phyloP scores from a whole-genome alignment of 371 early-diverging fungal species.

The Vittaforma corneae region DNA sequence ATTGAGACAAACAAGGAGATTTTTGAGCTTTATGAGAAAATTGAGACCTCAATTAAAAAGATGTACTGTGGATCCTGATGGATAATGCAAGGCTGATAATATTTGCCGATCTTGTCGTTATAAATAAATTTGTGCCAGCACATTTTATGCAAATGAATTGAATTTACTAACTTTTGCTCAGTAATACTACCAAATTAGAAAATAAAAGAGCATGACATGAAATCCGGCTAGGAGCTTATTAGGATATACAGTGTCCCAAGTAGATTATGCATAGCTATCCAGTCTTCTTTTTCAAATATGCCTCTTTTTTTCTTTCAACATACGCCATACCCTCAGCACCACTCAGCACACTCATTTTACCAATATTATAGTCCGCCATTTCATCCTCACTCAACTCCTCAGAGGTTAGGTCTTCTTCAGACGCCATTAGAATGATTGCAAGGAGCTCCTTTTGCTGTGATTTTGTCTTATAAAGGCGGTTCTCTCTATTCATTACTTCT shows the following conservation, averaged over 20 bases:
- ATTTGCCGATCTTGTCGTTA: neutral
- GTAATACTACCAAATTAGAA: no score
- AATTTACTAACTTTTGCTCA: no score
- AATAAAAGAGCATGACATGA: no score
- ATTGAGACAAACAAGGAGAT: constrained; percentile 14
- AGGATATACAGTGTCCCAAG: no score
- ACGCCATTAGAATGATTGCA: constrained; percentile 69
- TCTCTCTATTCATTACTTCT: constrained; percentile 65
- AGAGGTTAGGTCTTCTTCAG: constrained; percentile 61
- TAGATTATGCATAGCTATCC: no score
- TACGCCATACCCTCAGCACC: constrained; percentile 1
- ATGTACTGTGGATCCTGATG: constrained; percentile 9
- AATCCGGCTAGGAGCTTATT: no score
- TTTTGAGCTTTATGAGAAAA: constrained; percentile 2
- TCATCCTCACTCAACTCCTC: no score
- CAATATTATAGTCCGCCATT: no score
- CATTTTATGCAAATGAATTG: no score
- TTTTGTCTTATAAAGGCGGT: constrained; percentile 66
- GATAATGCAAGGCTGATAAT: neutral
- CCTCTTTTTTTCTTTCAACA: neutral
- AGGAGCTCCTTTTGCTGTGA: constrained; percentile 75
- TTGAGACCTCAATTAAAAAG: constrained; percentile 14
- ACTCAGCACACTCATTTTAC: no score
- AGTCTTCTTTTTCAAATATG: no score
- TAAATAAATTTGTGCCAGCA: no score